Percentiles rank a stretch among this genome's conserved stretches.
Evolutionary conservation across 73 alveolate genomes (phyloP).

Genomic region (Uronychia binucleata): DNA sequence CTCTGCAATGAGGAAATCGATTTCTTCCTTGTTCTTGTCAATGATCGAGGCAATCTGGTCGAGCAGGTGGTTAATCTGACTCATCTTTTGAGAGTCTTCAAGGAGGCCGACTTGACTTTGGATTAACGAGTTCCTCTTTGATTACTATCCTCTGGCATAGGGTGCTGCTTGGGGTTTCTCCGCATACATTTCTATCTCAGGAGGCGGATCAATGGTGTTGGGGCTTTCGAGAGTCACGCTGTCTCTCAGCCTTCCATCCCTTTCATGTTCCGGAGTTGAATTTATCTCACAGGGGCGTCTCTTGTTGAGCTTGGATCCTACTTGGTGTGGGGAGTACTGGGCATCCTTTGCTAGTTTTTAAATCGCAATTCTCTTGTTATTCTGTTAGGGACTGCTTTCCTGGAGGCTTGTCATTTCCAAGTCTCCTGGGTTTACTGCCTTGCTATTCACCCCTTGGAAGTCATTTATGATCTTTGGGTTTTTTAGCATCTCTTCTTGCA

Average conservation of each 20-base stretch:
- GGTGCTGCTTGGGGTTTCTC: neutral
- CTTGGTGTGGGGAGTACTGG: no score
- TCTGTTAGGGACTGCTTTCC: no score
- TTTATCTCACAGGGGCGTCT: neutral
- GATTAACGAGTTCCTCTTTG: no score
- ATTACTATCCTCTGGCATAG: no score
- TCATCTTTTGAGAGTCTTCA: neutral
- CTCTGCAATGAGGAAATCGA: neutral
- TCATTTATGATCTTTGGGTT: no score
- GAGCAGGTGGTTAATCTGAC: neutral
- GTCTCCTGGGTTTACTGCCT: no score
- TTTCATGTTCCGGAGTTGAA: neutral
- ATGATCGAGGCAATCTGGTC: neutral
- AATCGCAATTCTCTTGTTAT: neutral
- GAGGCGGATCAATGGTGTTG: neutral
- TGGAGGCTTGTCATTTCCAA: no score
- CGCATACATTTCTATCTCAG: neutral
- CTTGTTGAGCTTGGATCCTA: no score
- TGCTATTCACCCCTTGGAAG: no score
- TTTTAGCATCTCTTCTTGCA: no score
- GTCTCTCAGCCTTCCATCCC: neutral
- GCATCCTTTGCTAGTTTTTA: neutral
- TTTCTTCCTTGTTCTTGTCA: neutral
- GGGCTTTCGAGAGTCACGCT: neutral
- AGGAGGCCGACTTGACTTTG: no score